phyloP scores from a whole-genome alignment of 2,329 filamentous ascomycete species.

The Talaromyces sp. region DNA sequence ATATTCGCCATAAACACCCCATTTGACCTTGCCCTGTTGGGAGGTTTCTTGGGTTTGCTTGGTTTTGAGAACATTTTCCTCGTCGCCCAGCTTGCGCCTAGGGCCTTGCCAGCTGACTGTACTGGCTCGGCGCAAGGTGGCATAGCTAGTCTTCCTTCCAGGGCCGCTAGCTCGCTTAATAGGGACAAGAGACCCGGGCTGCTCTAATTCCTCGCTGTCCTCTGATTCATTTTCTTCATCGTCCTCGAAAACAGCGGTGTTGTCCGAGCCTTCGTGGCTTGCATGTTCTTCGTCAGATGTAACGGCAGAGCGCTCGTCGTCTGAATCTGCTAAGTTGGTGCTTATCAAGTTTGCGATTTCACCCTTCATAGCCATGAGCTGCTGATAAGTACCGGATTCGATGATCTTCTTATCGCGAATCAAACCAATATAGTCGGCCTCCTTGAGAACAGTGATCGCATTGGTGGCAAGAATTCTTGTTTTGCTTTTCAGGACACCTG shows the following conservation, averaged over 20 bases:
- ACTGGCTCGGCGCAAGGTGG: slow-evolving; percentile 84
- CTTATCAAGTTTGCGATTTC: slow-evolving; percentile 83
- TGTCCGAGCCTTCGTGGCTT: slow-evolving; percentile 69
- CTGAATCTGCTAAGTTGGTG: slow-evolving; percentile 60
- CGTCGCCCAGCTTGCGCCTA: slow-evolving; percentile 79
- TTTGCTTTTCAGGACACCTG: slow-evolving; percentile 80
- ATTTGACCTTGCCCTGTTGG: slow-evolving; percentile 97
- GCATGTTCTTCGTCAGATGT: slow-evolving; percentile 64
- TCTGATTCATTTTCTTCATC: slow-evolving; percentile 50
- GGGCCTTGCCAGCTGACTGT: slow-evolving; percentile 87
- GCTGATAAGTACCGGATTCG: slow-evolving; percentile 86
- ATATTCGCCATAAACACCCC: slow-evolving; percentile 92
- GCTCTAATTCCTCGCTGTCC: slow-evolving; percentile 65
- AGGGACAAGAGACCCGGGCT: slow-evolving; percentile 75
- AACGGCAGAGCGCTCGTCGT: slow-evolving; percentile 52
- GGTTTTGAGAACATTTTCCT: slow-evolving; percentile 72
- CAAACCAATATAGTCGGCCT: slow-evolving; percentile 86
- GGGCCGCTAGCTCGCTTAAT: slow-evolving; percentile 67
- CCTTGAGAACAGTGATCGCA: slow-evolving; percentile 84
- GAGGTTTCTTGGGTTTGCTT: slow-evolving; percentile 84
- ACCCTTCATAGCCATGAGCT: slow-evolving; percentile 91
- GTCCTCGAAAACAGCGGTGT: slow-evolving; percentile 55
- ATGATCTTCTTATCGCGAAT: slow-evolving; percentile 80
- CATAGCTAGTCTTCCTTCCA: slow-evolving; percentile 67
- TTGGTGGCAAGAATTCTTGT: slow-evolving; percentile 94